Evolutionary conservation across 805 yeast species (phyloP), one percentile per base, ranked within the genome.

Genomic region (Saccharomyces paradoxus): DNA sequence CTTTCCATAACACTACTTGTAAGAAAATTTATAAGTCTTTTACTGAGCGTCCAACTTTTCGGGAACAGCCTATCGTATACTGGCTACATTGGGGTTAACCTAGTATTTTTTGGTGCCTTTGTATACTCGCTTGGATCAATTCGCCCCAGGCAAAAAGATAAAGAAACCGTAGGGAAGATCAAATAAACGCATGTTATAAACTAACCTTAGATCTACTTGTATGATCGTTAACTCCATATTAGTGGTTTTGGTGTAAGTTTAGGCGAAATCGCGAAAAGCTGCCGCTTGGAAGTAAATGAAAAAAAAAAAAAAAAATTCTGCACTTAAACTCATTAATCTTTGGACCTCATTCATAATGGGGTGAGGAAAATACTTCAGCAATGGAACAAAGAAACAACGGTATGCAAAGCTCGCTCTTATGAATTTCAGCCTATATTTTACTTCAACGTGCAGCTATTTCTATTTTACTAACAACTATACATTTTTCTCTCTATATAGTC

Each of bases 21-120:
- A 10, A 74, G 94, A 50, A 84, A 86, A 66, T 80, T 86, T 56
- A 66, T 77, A 9, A 82, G 88, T 54, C 69, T 87, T 56, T 51
- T 81, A 37, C 59, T 87, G 24, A 83, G 89, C 54, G 73, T 83
- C 53, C 60, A 69, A 37, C 46, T 83, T 2, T 86, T 84, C 66
- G 77, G 77, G 22, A 81, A 77, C 60, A 56, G 60, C 2, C 61
- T 84, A 51, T 63, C 70, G 30, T 6, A 58, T 26, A 59, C 74
- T 48, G 77, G 77, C 51, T 62, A 69, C 13, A 48, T 73, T 4
- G 90, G 90, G 1, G 76, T 81, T 2, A 56, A 60, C 0, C 52
- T 78, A 46, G 87, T 85, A 14, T 77, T 84, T 53, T 51, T 61
- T 0, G 89, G 90, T 1, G 82, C 87, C 0, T 59, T 76, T 4